Conservation (phyloP, 2,329 filamentous ascomycete genomes). For the Talaromyces albobiverticillius region DNA sequence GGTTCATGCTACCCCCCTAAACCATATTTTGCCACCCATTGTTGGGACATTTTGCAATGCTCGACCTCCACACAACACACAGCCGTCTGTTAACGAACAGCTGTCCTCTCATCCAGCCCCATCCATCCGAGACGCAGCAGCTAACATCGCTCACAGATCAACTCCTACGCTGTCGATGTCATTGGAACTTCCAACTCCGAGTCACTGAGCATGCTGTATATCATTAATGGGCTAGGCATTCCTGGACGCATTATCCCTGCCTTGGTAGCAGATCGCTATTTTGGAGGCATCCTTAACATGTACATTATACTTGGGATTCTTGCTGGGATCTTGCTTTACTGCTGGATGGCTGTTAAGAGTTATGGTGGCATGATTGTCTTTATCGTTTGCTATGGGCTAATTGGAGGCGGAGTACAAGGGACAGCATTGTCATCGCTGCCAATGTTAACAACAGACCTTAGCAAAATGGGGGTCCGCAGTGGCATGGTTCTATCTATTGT, state of each 20-base stretch:
- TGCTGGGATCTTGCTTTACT: slow-evolving; percentile 18
- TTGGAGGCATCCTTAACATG: slow-evolving; percentile 35
- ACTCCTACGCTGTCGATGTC: slow-evolving; percentile 44
- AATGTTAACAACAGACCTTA: slow-evolving; percentile 52
- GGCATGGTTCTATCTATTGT: slow-evolving; percentile 56
- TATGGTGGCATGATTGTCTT: slow-evolving; percentile 10
- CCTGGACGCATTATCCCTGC: slow-evolving; percentile 9
- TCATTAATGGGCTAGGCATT: slow-evolving; percentile 12
- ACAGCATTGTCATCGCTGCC: slow-evolving; percentile 63
- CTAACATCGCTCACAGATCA: too few species aligned
- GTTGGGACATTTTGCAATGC: too few species aligned
- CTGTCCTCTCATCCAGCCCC: too few species aligned
- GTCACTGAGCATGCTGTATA: slow-evolving; percentile 12
- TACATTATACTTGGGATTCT: slow-evolving; percentile 3
- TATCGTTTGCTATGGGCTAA: slow-evolving; percentile 12
- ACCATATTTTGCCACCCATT: too few species aligned
- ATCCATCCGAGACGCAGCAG: too few species aligned
- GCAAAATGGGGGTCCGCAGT: slow-evolving; percentile 55
- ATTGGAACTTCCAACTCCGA: slow-evolving; percentile 43
- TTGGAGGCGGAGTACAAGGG: slow-evolving; percentile 5
- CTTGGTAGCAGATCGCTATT: slow-evolving; percentile 4
- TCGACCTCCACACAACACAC: too few species aligned
- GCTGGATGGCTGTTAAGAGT: slow-evolving; percentile 11
- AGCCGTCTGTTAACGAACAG: too few species aligned
- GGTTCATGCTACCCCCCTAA: too few species aligned